Evolutionary conservation across 2,329 filamentous ascomycete genomes (phyloP).

Genomic region (Penicillium sp.): DNA sequence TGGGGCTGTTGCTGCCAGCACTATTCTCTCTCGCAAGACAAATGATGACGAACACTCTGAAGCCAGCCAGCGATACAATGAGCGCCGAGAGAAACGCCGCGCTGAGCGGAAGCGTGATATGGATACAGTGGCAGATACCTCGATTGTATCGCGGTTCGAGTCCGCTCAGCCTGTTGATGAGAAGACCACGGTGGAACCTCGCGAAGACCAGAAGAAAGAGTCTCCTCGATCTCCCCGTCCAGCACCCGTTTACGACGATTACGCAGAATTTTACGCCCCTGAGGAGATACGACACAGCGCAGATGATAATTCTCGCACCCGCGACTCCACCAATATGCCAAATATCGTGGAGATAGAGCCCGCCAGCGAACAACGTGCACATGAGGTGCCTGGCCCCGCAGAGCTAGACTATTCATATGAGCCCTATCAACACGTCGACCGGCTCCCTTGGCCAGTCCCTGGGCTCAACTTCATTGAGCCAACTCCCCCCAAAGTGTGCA

Average conservation of each 20-base stretch:
- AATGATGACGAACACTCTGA: slow-evolving; percentile 31
- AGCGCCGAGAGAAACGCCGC: slow-evolving; percentile 40
- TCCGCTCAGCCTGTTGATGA: slow-evolving; percentile 19
- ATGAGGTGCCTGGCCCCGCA: slow-evolving; percentile 3
- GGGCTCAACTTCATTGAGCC: slow-evolving; percentile 57
- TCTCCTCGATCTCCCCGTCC: slow-evolving; percentile 30
- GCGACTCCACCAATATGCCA: slow-evolving; percentile 24
- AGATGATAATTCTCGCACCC: slow-evolving; percentile 33
- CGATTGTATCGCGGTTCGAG: slow-evolving; percentile 26
- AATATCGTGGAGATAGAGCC: slow-evolving; percentile 34
- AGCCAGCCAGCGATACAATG: slow-evolving; percentile 34
- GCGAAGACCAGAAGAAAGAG: slow-evolving; percentile 24
- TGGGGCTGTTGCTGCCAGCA: slow-evolving; percentile 49
- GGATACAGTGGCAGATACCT: slow-evolving; percentile 22
- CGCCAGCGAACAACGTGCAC: slow-evolving; percentile 22
- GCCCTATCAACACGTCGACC: slow-evolving; percentile 17
- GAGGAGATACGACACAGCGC: slow-evolving; percentile 40
- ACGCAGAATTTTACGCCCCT: slow-evolving; percentile 44
- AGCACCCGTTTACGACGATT: slow-evolving; percentile 42
- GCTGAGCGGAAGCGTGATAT: slow-evolving; percentile 38
- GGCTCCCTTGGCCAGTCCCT: slow-evolving; percentile 49
- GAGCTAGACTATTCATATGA: slow-evolving; percentile 10
- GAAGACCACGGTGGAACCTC: slow-evolving; percentile 12
- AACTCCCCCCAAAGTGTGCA: slow-evolving; percentile 53
- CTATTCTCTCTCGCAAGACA: slow-evolving; percentile 36